Percentiles rank a stretch among this genome's conserved stretches.
Conservation (phyloP, 305 asterid species). For the Fraxinus dipetala region DNA sequence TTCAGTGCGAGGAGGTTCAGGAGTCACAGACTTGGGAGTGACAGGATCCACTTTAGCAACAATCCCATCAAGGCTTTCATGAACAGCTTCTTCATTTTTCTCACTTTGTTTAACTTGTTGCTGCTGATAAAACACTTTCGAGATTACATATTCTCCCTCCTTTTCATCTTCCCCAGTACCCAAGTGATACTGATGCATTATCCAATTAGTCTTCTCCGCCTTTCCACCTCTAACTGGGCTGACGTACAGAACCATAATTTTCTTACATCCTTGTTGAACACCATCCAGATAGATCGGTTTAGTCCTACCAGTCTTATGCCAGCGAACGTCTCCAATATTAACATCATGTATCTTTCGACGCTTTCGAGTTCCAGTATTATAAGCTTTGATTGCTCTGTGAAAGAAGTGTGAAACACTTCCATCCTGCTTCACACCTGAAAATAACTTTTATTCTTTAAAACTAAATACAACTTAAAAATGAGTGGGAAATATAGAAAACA, state of each 20-base stretch:
- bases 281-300: slow-evolving; percentile 78
- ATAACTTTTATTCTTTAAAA: not conserved
- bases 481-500: not conserved
- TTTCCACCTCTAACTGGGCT: slow-evolving; percentile 71
- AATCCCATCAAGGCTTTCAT: slow-evolving; percentile 30
- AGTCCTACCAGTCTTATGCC: slow-evolving; percentile 97
- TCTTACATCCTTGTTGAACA: slow-evolving; percentile 80
- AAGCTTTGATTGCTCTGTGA: slow-evolving; percentile 91
- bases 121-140: slow-evolving; percentile 91
- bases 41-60: slow-evolving; percentile 62
- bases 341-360: slow-evolving; percentile 82
- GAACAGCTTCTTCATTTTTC: slow-evolving; percentile 46
- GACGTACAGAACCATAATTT: slow-evolving; percentile 85
- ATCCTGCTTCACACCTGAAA: slow-evolving; percentile 85
- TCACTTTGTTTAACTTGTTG: slow-evolving; percentile 57
- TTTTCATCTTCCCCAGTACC: slow-evolving; percentile 86
- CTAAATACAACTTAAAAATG: slow-evolving; percentile 23
- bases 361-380: slow-evolving; percentile 85
- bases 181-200: slow-evolving; percentile 94
- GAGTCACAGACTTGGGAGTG: slow-evolving; percentile 72
- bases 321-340: slow-evolving; percentile 72
- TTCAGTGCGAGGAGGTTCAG: slow-evolving; percentile 65
- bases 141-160: slow-evolving; percentile 79
- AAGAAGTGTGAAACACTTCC: slow-evolving; percentile 90
- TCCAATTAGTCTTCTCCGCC: slow-evolving; percentile 92